phyloP scores from a whole-genome alignment of 139 green algal genomes.

The Coelastrella sp. region DNA sequence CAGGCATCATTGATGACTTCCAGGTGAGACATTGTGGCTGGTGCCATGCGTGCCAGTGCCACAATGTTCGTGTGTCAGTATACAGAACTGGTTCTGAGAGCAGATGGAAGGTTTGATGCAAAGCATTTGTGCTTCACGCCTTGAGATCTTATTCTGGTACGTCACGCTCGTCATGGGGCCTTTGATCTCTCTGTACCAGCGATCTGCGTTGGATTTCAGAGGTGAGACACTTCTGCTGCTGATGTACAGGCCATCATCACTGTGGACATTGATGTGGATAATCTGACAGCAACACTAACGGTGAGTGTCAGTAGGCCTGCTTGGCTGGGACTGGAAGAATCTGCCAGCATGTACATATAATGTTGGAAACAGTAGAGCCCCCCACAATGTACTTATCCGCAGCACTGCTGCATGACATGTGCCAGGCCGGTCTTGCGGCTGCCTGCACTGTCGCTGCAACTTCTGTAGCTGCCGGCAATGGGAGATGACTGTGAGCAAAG shows the following conservation, averaged over 20 bases:
- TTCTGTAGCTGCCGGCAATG: too few relatives aligned
- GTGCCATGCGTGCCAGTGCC: background rate
- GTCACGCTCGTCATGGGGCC: too few relatives aligned
- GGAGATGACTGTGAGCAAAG: too few relatives aligned
- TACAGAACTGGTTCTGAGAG: background rate
- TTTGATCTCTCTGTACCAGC: too few relatives aligned
- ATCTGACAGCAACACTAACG: constrained; percentile 4
- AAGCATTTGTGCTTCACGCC: too few relatives aligned
- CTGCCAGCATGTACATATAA: background rate
- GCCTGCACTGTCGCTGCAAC: too few relatives aligned
- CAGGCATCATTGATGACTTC: constrained; percentile 40
- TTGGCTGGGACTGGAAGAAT: background rate
- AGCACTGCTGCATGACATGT: too few relatives aligned
- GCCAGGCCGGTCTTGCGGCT: too few relatives aligned
- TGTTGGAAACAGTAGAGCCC: background rate
- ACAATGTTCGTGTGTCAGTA: background rate
- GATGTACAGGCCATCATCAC: constrained; percentile 41
- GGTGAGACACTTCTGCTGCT: background rate
- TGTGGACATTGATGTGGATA: constrained; percentile 11
- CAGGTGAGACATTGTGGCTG: background rate
- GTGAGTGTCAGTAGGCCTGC: background rate
- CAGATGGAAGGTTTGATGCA: too few relatives aligned
- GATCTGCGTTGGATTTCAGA: too few relatives aligned
- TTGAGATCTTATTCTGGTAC: too few relatives aligned
- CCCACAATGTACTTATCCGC: too few relatives aligned